A percentile compares a stretch with the other conserved stretches of the same genome.
These are phyloP conservation scores for Fraxinus floribunda DNA, from an alignment of 305 asterid species.

Conservation along the genomic window DNA sequence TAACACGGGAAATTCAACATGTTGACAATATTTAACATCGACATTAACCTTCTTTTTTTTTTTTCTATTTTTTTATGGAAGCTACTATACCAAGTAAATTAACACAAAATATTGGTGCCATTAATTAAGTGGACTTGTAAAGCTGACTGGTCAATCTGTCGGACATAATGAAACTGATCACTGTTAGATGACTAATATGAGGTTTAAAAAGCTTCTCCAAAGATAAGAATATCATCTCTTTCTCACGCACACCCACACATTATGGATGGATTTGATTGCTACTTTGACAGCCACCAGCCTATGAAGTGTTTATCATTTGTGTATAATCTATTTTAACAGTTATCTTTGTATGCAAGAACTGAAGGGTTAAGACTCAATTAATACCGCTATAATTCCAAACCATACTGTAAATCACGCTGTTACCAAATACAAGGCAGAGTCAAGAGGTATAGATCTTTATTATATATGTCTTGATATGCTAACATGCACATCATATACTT, in stretches of 20 bases:
- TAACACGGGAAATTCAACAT: not conserved
- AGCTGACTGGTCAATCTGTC: not conserved
- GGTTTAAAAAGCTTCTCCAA: not conserved
- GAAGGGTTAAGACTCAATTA: not conserved
- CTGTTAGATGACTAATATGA: not conserved
- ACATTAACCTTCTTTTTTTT: not conserved
- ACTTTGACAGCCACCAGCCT: not conserved
- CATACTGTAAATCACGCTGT: not conserved
- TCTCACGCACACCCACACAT: not conserved
- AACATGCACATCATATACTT: not conserved
- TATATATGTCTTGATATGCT: not conserved
- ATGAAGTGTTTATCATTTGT: not conserved
- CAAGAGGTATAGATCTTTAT: not conserved
- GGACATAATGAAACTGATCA: not conserved
- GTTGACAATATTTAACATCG: not conserved
- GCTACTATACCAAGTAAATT: not conserved
- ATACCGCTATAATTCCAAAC: not conserved
- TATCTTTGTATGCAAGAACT: not conserved
- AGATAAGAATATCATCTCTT: not conserved
- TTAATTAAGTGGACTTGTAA: not conserved
- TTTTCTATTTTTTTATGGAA: not conserved
- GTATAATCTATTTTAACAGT: not conserved
- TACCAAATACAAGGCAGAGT: not conserved
- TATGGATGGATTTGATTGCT: not conserved
- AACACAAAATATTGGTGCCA: not conserved